phyloP scores from a whole-genome alignment of 345 rosid species.

The Theobroma cacao region DNA sequence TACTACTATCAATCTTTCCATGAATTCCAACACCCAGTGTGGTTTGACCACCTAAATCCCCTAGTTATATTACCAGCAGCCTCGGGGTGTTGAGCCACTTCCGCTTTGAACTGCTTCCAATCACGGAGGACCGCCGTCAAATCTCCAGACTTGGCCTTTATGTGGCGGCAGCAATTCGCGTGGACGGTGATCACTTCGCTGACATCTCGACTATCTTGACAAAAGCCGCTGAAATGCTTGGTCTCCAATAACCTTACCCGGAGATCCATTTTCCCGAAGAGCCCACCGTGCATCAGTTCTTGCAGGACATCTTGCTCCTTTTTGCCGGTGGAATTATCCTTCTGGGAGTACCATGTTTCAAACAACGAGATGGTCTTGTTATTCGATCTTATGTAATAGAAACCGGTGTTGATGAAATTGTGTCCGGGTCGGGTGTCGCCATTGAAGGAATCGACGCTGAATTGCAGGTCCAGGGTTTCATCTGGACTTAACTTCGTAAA shows the following conservation, averaged over 20 bases:
- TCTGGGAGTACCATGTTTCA: slow-evolving; percentile 56
- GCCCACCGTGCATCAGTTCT: slow-evolving; percentile 34
- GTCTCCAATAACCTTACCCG: slow-evolving; percentile 49
- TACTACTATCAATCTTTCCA: slow-evolving; percentile 28
- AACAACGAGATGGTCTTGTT: slow-evolving; percentile 60
- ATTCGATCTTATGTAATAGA: slow-evolving; percentile 64
- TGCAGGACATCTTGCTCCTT: slow-evolving; percentile 73
- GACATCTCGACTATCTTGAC: slow-evolving; percentile 53
- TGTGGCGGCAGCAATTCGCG: slow-evolving; percentile 76
- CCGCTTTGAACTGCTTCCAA: slow-evolving; percentile 51
- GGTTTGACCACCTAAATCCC: slow-evolving; percentile 36
- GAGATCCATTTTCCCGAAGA: slow-evolving; percentile 34
- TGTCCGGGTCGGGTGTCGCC: slow-evolving; percentile 31
- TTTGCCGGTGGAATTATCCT: slow-evolving; percentile 44
- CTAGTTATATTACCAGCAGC: background rate
- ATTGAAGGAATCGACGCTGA: slow-evolving; percentile 48
- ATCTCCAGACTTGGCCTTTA: slow-evolving; percentile 63
- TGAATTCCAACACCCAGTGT: slow-evolving; percentile 34
- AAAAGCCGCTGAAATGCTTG: slow-evolving; percentile 67
- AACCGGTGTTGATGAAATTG: slow-evolving; percentile 62
- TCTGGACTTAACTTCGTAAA: slow-evolving; percentile 31
- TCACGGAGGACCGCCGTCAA: slow-evolving; percentile 43
- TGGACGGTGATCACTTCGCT: slow-evolving; percentile 59
- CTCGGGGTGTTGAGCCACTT: background rate
- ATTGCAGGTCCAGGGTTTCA: slow-evolving; percentile 51